Evolutionary conservation across 2,329 filamentous ascomycete genomes (phyloP), one percentile per base, ranked within the genome.

Genomic region (Fragosphaeria purpurea): DNA sequence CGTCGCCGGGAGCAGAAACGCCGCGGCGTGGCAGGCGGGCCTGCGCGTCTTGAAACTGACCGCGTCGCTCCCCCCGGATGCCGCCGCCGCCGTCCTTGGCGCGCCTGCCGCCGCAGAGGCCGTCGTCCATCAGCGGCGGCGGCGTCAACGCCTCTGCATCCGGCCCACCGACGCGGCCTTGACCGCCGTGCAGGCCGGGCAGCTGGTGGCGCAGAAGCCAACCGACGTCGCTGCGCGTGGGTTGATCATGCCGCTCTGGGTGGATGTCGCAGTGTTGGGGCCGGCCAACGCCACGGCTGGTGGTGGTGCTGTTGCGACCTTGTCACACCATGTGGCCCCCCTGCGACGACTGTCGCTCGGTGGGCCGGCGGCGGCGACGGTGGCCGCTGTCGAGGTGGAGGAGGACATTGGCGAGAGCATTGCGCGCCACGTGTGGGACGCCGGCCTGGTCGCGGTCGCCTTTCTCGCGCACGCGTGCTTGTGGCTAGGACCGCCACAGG

Each of bases 341-440:
- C 56, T 63, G 12, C 64, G 68, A 3, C 58, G 59, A 3, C 53
- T 75, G 48, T 57, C 10, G 22, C 22, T 22, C 22, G 22, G 22
- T 22, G 22, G 22, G 22, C 22, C 22, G 22, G 22, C 22, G 22
- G 22, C 22, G 22, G 22, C 22, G 22, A 3, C 3, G 22, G 22
- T 22, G 22, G 22, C 22, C 3, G 3, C 55, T 8, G 53, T 77
- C 7, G 65, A 71, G 33, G 62, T 80, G 5, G 72, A 76, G 48
- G 78, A 81, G 53, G 75, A 79, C 48, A 71, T 80, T 8, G 77
- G 76, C 11, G 76, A 80, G 62, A 79, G 75, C 58, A 80, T 81
- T 50, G 76, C 77, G 0, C 70, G 77, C 3, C 77, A 80, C 53
- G 67, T 80, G 6, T 81, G 77, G 77, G 77, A 81, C 48, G 76